Percentiles rank a stretch among this genome's conserved stretches.
These are phyloP conservation scores for Fraxinus cuspidata DNA, from an alignment of 257 asterid genomes.

Conservation along the genomic window DNA sequence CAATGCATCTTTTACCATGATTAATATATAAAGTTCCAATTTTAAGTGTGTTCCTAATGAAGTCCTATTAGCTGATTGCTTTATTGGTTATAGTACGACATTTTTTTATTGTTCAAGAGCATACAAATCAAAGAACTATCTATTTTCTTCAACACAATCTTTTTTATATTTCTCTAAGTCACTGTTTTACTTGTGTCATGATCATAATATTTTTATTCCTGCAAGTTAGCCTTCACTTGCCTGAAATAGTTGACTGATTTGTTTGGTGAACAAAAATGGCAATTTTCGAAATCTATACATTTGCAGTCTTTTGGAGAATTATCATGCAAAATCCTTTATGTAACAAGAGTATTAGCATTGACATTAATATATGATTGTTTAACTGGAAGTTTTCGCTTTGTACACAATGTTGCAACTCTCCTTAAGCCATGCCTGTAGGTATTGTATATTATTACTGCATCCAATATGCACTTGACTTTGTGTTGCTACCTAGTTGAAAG, in stretches of 20 bases:
- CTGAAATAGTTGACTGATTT: neutral
- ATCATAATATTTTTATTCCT: neutral
- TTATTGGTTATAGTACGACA: neutral
- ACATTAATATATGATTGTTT: neutral
- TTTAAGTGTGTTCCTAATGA: neutral
- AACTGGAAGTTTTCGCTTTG: neutral
- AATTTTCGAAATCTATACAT: neutral
- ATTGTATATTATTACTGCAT: neutral
- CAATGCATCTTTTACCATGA: neutral
- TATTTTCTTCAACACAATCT: neutral
- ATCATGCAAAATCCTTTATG: neutral
- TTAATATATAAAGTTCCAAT: neutral
- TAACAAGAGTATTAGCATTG: neutral
- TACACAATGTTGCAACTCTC: neutral
- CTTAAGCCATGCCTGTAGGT: neutral
- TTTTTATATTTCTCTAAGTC: neutral
- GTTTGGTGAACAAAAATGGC: neutral
- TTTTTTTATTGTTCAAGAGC: neutral
- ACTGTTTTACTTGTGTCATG: neutral
- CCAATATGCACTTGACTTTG: neutral
- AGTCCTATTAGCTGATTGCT: neutral
- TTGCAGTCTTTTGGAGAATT: neutral
- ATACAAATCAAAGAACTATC: neutral
- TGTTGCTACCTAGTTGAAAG: neutral
- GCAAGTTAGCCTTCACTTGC: neutral